These are phyloP conservation scores for Cytospora schulzeri DNA, from an alignment of 2,329 filamentous ascomycete genomes.

Conservation along the genomic window DNA sequence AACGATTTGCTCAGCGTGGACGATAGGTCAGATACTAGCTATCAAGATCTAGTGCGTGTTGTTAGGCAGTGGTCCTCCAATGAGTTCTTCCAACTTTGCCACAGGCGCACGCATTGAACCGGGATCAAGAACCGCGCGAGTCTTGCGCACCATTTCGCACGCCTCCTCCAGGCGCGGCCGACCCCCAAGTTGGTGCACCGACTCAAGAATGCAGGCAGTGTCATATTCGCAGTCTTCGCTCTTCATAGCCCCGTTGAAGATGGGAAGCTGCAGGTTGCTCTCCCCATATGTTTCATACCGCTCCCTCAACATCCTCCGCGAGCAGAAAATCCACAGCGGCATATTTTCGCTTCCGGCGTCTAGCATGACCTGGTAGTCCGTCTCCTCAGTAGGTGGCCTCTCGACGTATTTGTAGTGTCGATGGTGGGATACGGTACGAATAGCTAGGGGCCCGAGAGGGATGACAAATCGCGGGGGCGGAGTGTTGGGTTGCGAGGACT, in stretches of 20 bases:
- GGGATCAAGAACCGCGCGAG: background rate
- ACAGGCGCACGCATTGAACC: background rate
- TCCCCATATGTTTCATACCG: background rate
- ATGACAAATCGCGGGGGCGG: background rate
- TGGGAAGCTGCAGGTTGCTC: background rate
- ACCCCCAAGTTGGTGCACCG: background rate
- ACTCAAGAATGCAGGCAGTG: background rate
- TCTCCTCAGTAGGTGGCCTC: background rate
- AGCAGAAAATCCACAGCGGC: background rate
- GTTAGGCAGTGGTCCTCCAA: background rate
- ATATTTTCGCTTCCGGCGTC: background rate
- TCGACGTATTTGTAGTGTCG: background rate
- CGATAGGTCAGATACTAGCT: no score
- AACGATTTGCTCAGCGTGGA: no score
- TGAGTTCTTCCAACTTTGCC: conserved; percentile 2
- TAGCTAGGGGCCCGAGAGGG: background rate
- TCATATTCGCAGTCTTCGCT: background rate
- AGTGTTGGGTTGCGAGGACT: background rate
- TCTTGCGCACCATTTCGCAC: conserved; percentile 4
- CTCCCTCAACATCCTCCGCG: background rate
- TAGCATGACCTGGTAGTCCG: background rate
- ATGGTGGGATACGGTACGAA: background rate
- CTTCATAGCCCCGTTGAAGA: background rate
- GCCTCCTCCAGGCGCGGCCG: background rate
- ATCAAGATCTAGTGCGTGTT: background rate